A percentile compares a stretch with the other conserved stretches of the same genome.
Conservation (phyloP, 2,329 filamentous ascomycete species). For the Delphinella strobiligena region DNA sequence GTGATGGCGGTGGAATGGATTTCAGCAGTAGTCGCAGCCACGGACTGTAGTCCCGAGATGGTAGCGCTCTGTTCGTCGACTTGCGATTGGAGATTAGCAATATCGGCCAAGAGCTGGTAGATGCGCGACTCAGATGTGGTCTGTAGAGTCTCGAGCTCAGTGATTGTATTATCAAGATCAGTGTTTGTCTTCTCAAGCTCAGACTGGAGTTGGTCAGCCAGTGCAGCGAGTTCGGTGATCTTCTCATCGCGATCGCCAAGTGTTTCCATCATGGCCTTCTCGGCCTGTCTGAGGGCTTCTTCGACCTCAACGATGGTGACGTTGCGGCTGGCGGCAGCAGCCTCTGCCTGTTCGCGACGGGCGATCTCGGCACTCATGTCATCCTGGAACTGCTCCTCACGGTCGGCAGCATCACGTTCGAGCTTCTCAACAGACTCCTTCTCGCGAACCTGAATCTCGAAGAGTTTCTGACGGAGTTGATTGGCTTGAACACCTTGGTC, state of each 20-base stretch:
- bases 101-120: conserved; percentile 16
- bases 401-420: conserved; percentile 24
- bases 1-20: conserved; percentile 21
- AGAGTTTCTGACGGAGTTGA: conserved; percentile 35
- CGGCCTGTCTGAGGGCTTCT: conserved; percentile 21
- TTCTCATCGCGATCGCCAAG: conserved; percentile 19
- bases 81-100: conserved; percentile 14
- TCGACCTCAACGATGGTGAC: conserved; percentile 24
- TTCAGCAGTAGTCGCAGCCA: conserved; percentile 13
- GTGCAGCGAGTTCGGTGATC: conserved; percentile 15
- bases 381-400: conserved; percentile 25
- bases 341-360: conserved; percentile 26
- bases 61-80: conserved; percentile 14
- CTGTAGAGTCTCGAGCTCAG: conserved; percentile 16
- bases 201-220: conserved; percentile 9
- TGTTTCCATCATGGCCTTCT: conserved; percentile 13
- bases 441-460: conserved; percentile 32
- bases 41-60: conserved; percentile 16
- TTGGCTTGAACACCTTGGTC: conserved; percentile 34
- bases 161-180: conserved; percentile 14
- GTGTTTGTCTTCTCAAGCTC: conserved; percentile 13
- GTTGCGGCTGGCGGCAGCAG: conserved; percentile 21
- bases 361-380: conserved; percentile 27
- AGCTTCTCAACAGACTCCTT: conserved; percentile 26
- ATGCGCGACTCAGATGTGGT: conserved; percentile 13